Evolutionary conservation across 352 stramenopile genomes (phyloP), one percentile per base, ranked within the genome.

Genomic region (Phytophthora lateralis): DNA sequence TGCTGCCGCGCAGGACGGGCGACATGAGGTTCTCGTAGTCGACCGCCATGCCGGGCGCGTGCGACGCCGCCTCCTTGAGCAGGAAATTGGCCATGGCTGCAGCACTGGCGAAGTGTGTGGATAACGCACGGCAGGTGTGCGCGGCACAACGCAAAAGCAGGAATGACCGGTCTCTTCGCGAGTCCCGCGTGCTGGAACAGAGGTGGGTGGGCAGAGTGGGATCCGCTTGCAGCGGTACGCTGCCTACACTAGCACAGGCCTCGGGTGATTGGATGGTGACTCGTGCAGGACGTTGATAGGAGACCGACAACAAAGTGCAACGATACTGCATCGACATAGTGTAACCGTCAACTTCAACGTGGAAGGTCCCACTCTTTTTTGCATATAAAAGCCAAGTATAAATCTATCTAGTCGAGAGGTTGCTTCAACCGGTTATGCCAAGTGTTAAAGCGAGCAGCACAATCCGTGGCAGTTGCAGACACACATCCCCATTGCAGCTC

Each of bases 11-110:
- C n/a, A 66, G 10, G 5, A 35, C 50, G 14, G 50, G 59, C 14
- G 59, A 66, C 49, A 61, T 55, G 50, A 66, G 59, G 42, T 66
- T 66, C 20, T 66, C 59, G 30, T 61, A 66, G 58, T 66, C 58
- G 4, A 43, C 34, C 2, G 32, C 59, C 4, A 17, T 11, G 15
- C 21, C 34, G 2, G 55, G 37, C 6, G 46, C 46, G 8, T 56
- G 55, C 12, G 37, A 2, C 11, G 32, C 54, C 24, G 17, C 42
- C 26, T 57, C 55, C 38, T 63, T 63, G 46, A 50, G 45, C 14
- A 64, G 32, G 29, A 64, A n/a, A 34, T 64, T 52, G 56, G 56
- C 12, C 55, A 63, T 63, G 46, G 24, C 32, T 12, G 27, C 9
- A 49, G 6, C 6, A 30, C 0, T 29, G 45, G 6, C 4, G 44